Conservation (phyloP, 148 eudicot genomes). For the Cornus florida region DNA sequence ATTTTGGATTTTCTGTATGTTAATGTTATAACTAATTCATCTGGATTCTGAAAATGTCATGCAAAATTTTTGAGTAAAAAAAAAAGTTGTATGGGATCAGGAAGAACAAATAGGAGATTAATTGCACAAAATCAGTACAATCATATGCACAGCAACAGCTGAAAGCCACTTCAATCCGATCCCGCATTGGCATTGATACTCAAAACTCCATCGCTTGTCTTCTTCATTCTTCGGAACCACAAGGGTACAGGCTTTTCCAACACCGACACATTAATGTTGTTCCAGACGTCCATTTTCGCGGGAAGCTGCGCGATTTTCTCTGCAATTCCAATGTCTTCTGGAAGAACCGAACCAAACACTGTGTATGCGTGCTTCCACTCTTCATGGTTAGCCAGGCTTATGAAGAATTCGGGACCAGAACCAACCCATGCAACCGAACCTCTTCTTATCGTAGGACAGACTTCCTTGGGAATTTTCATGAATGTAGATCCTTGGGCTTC, state of each 20-base stretch:
- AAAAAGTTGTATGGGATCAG: neutral
- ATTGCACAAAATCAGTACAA: neutral
- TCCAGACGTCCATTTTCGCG: slow-evolving; percentile 73
- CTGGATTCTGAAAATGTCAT: neutral
- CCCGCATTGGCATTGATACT: neutral
- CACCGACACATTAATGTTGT: slow-evolving; percentile 62
- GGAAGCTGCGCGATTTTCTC: slow-evolving; percentile 77
- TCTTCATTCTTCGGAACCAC: slow-evolving; percentile 38
- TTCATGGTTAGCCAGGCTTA: slow-evolving; percentile 83
- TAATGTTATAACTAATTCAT: too few relatives aligned
- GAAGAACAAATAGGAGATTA: neutral
- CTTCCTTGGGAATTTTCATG: slow-evolving; percentile 51
- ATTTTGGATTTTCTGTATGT: too few relatives aligned
- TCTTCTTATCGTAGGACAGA: slow-evolving; percentile 58
- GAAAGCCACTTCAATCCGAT: slow-evolving; percentile 4
- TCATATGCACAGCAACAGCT: neutral
- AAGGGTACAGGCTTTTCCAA: slow-evolving; percentile 60
- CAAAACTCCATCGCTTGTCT: slow-evolving; percentile 14
- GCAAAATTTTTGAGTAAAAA: neutral
- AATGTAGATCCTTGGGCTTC: slow-evolving; percentile 59
- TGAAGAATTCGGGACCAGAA: slow-evolving; percentile 91
- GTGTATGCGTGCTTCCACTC: slow-evolving; percentile 79
- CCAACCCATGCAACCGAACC: slow-evolving; percentile 97
- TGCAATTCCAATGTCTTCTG: slow-evolving; percentile 75
- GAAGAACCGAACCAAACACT: slow-evolving; percentile 79